Evolutionary conservation across 2,329 filamentous ascomycete species (phyloP), one percentile per base, ranked within the genome.

Genomic region (Epichloe elymi): DNA sequence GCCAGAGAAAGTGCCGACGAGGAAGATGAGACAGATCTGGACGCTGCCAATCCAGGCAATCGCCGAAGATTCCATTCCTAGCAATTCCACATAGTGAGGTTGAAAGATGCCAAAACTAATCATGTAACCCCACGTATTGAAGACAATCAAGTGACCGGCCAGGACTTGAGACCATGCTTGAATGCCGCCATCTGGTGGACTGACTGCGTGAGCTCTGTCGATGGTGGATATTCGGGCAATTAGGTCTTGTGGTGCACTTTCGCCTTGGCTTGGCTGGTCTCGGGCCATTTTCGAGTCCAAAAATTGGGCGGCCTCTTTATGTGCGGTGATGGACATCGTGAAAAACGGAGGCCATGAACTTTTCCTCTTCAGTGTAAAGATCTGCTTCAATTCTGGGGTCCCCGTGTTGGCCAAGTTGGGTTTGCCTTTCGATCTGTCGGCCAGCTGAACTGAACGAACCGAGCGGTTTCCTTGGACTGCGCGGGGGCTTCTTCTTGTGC

Each of bases 21-120:
- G 59, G 48, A 68, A 69, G 20, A 72, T 58, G 19, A 75, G 62
- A 17, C 67, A 73, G 10, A 70, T 63, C 53, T 76, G 70, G 1
- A 75, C 55, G 15, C 72, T 72, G 3, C 73, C 73, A 17, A 76
- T 70, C 74, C 74, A 76, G 1, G 74, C 68, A 20, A 76, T 65
- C 14, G 64, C 61, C 2, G 69, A 67, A 0, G 66, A 56, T 4
- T 63, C 59, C 2, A 63, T 58, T 0, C 58, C 52, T 14, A 72
- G 62, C 20, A 56, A 54, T 0, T 58, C 44, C 4, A 61, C 57
- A 54, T 74, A 74, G 56, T 70, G 64, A 2, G 67, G 64, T 55
- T 61, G 68, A 57, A 61, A 71, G 57, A 62, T 68, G 51, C 59
- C 68, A 53, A 68, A 72, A 50, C 67, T 65, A 49, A 65, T 68